These are phyloP conservation scores for Chloranthus sessilifolius DNA, from an alignment of 164 flowering plant genomes.

Conservation along the genomic window DNA sequence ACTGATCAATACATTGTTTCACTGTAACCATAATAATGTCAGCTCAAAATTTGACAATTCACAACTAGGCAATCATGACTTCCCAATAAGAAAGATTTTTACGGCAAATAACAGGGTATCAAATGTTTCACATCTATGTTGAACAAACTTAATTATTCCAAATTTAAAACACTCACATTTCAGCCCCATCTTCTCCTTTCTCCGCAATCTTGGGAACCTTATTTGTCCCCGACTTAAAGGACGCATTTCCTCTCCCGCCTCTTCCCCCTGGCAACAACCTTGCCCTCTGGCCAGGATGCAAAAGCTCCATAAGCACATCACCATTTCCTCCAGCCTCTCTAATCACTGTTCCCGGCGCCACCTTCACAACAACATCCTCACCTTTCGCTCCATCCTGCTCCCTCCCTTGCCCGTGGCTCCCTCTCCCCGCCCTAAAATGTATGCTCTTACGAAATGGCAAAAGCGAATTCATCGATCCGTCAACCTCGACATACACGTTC, in stretches of 20 bases:
- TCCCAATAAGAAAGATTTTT: too few species aligned
- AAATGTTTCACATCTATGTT: too few species aligned
- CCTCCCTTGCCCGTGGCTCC: slow-evolving; percentile 77
- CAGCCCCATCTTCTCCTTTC: slow-evolving; percentile 89
- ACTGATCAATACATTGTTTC: too few species aligned
- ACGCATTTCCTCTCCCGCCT: slow-evolving; percentile 95
- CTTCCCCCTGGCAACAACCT: slow-evolving; percentile 86
- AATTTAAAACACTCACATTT: slow-evolving; percentile 73
- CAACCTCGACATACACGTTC: slow-evolving; percentile 82
- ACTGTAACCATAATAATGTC: too few species aligned
- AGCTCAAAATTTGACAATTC: too few species aligned
- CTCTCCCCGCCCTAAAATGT: slow-evolving; percentile 91
- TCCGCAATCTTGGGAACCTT: slow-evolving; percentile 94
- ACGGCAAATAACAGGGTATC: too few species aligned
- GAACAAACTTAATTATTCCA: too few species aligned
- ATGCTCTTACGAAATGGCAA: slow-evolving; percentile 73
- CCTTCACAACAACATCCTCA: slow-evolving; percentile 83
- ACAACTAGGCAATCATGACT: too few species aligned
- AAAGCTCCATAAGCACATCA: slow-evolving; percentile 64
- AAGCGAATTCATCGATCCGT: slow-evolving; percentile 83
- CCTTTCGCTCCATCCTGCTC: slow-evolving; percentile 77
- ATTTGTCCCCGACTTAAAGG: slow-evolving; percentile 79
- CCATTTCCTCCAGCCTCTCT: slow-evolving; percentile 49
- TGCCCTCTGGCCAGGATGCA: slow-evolving; percentile 80
- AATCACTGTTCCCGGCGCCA: slow-evolving; percentile 90